Evolutionary conservation across 2,329 filamentous ascomycete species (phyloP).

Genomic region (Hymenoscyphus fraxineus): DNA sequence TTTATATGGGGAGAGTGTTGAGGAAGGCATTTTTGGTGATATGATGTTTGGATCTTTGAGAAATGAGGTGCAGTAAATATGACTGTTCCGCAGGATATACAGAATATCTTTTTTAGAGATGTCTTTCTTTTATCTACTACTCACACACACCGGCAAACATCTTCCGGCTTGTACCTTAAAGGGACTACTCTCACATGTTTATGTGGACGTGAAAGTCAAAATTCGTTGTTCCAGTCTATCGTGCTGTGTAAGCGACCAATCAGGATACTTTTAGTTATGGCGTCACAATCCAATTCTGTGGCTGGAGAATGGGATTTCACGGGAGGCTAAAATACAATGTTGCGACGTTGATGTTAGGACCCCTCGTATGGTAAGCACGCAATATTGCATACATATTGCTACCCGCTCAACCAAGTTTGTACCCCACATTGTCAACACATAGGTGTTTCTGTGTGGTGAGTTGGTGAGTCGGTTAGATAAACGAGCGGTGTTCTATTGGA

Average conservation of each 20-base stretch:
- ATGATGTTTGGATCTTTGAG: not conserved
- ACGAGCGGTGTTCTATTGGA: too few relatives aligned
- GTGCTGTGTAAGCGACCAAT: not conserved
- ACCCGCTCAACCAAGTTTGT: not conserved
- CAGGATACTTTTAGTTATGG: not conserved
- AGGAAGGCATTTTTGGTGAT: not conserved
- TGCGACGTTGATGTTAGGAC: not conserved
- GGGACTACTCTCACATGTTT: not conserved
- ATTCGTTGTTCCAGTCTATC: not conserved
- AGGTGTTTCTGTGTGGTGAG: not conserved
- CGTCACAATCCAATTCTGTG: not conserved
- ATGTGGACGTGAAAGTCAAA: not conserved
- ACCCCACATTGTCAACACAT: not conserved
- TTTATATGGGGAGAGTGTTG: constrained; percentile 37
- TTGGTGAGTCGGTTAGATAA: too few relatives aligned
- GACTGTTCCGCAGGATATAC: not conserved
- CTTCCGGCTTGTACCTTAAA: not conserved
- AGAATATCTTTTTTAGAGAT: not conserved
- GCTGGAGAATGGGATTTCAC: not conserved
- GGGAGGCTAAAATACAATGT: not conserved
- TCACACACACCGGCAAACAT: not conserved
- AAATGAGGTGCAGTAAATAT: not conserved
- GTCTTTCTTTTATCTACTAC: not conserved
- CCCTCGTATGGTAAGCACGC: not conserved
- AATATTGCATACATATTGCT: not conserved